Conservation (phyloP, 441 rosid genomes). For the Populus trichocarpa region DNA sequence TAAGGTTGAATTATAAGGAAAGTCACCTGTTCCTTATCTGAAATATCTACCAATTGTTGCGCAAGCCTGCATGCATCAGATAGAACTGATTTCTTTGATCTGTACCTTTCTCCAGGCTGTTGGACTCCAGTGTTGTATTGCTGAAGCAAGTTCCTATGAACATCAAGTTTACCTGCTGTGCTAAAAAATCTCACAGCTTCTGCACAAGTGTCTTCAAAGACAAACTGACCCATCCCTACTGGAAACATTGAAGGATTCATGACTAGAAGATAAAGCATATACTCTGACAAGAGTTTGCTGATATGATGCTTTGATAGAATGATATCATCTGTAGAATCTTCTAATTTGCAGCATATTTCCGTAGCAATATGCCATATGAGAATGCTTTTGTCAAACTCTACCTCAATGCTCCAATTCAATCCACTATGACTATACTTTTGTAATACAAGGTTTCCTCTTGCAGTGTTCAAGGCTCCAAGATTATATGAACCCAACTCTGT, state of each 20-base stretch:
- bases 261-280: conserved; percentile 34
- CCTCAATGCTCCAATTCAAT: conserved; percentile 19
- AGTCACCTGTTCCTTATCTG: background rate
- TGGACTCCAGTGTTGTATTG: conserved; percentile 21
- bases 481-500: background rate
- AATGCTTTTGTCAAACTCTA: conserved; percentile 36
- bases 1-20: background rate
- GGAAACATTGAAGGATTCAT: conserved; percentile 33
- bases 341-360: conserved; percentile 27
- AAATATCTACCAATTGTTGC: background rate
- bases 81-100: conserved; percentile 26
- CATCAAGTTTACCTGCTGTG: background rate
- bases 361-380: conserved; percentile 45
- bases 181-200: conserved; percentile 24
- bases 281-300: conserved; percentile 25
- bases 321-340: background rate
- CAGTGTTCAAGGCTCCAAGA: background rate
- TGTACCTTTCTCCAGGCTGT: conserved; percentile 26
- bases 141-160: background rate
- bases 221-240: conserved; percentile 32
- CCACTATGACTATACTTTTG: background rate
- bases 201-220: conserved; percentile 24
- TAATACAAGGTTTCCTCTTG: conserved; percentile 9
- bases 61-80: conserved; percentile 27
- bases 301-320: background rate